Evolutionary conservation across 768 basidiomycete species (phyloP), one percentile per base, ranked within the genome.

Genomic region (Pleurotus tuoliensis): DNA sequence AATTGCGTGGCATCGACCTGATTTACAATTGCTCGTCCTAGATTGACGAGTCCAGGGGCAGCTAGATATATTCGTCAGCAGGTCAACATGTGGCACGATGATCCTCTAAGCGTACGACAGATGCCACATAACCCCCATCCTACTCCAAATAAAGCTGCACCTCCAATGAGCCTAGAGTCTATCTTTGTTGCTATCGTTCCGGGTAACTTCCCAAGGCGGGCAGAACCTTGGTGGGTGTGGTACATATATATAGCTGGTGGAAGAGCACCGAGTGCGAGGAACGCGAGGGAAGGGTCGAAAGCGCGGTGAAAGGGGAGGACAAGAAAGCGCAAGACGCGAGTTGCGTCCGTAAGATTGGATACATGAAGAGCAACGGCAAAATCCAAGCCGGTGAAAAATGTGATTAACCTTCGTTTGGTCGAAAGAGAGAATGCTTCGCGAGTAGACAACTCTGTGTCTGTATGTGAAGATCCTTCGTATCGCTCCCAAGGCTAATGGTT

Each of bases 91-190:
- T 13, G 20, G 18, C 43, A 7, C 37, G 40, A 55, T 16, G 18
- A 11, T n/a, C 51, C 40, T 37, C 44, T 20, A 22, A 15, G 72
- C 84, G 64, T 67, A 86, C 84, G 84, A 66, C 85, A 87, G 47
- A 86, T 68, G 34, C 85, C 85, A 53, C 75, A 69, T 39, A 82
- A 62, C 4, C 80, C 85, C 85, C 85, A 87, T 1, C 85, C 84
- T 24, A 83, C 58, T 47, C 85, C 84, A 65, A 87, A 87, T 38
- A 84, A 58, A 15, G 77, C 73, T 9, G 82, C 75, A 18, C 85
- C 85, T 27, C 63, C 55, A 6, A 87, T 44, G 25, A 87, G 72
- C 58, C 65, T 75, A 22, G 58, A 48, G 60, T 86, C 79, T 15
- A 86, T 69, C 34, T 65, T 60, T 15, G 69, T 71, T 34, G 61